These are phyloP conservation scores for Cryptococcus wingfieldii DNA, from an alignment of 1,284 basidiomycete species.

Conservation along the genomic window DNA sequence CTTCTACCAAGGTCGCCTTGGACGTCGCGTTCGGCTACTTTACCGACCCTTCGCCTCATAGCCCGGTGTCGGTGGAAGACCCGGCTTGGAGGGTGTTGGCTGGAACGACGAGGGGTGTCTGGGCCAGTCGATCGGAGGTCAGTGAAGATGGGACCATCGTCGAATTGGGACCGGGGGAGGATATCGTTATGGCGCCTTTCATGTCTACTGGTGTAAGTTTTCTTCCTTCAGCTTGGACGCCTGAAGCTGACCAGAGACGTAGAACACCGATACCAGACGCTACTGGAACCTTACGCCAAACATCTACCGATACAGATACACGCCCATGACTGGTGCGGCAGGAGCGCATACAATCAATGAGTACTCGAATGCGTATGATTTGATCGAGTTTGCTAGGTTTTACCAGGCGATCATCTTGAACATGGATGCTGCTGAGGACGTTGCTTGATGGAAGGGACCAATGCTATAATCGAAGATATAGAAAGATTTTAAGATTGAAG, in stretches of 20 bases:
- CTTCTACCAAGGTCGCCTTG: conserved; percentile 9
- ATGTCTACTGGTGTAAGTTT: conserved; percentile 27
- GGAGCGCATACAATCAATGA: conserved; percentile 54
- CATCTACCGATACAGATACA: conserved; percentile 53
- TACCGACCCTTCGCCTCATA: conserved; percentile 32
- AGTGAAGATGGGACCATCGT: conserved; percentile 21
- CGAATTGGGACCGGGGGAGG: conserved; percentile 19
- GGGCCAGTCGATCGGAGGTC: conserved; percentile 24
- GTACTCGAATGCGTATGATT: conserved; percentile 21
- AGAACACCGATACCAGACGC: conserved; percentile 50
- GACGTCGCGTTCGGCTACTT: conserved; percentile 20
- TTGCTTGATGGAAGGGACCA: conserved; percentile 5
- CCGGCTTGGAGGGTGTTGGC: conserved; percentile 27
- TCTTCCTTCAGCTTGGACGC: background rate
- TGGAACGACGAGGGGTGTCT: conserved; percentile 28
- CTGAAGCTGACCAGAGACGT: conserved; percentile 8
- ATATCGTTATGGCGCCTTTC: conserved; percentile 30
- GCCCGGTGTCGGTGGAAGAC: conserved; percentile 22
- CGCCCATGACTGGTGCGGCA: conserved; percentile 32
- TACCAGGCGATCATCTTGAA: conserved; percentile 32
- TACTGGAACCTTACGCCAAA: conserved; percentile 50
- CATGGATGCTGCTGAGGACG: conserved; percentile 23
- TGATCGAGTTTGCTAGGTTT: conserved; percentile 32
- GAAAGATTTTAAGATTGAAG: too few species aligned
- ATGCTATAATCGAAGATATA: too few species aligned